Percentiles rank a stretch among this genome's conserved stretches.
Evolutionary conservation across 75 land plant species (phyloP).

Genomic region (Cupressus sempervirens): DNA sequence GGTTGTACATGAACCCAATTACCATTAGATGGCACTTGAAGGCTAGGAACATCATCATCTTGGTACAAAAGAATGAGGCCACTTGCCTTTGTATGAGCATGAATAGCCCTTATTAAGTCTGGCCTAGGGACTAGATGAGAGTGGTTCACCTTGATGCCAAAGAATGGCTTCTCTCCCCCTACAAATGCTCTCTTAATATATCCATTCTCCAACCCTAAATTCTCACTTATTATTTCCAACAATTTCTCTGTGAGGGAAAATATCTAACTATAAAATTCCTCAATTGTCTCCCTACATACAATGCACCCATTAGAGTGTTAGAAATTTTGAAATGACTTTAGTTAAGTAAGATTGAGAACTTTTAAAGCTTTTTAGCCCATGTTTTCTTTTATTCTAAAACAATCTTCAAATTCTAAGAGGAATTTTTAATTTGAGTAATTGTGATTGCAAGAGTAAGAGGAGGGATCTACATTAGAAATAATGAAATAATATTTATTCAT

Average conservation of each 20-base stretch:
- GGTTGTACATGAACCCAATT: constrained; percentile 71
- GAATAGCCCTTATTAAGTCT: constrained; percentile 47
- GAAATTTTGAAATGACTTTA: background rate
- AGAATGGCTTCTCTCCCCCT: constrained; percentile 42
- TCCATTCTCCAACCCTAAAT: constrained; percentile 28
- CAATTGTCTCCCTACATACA: constrained; percentile 26
- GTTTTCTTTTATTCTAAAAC: no score
- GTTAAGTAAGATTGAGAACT: no score
- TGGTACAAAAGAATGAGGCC: constrained; percentile 66
- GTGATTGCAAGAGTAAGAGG: background rate
- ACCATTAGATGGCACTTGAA: constrained; percentile 68
- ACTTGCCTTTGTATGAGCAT: constrained; percentile 69
- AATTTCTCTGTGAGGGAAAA: constrained; percentile 44
- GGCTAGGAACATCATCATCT: constrained; percentile 62
- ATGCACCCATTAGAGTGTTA: background rate
- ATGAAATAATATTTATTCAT: background rate
- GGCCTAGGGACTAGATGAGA: constrained; percentile 65
- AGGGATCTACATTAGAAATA: no score
- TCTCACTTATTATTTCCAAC: constrained; percentile 27
- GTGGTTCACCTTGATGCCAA: constrained; percentile 64
- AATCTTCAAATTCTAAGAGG: no score
- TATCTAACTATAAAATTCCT: constrained; percentile 30
- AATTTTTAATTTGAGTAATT: no score
- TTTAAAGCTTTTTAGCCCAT: no score
- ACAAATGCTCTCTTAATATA: constrained; percentile 50